Evolutionary conservation across 148 eudicot genomes (phyloP), one percentile per base, ranked within the genome.

Genomic region (Camellia sinensis): DNA sequence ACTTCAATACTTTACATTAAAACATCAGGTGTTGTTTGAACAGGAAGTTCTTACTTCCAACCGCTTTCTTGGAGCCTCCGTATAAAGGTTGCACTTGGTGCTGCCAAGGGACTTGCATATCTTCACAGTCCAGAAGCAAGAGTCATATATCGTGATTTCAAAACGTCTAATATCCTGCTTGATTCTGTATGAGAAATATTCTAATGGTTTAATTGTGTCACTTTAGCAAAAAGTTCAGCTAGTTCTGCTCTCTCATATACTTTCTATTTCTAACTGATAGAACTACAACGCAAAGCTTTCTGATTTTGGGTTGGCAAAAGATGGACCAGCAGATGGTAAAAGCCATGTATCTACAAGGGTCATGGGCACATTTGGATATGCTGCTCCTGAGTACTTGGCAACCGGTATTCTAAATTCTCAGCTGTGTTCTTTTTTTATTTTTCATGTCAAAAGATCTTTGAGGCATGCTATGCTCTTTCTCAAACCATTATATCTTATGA

Each of bases 241-340:
- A 72, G 66, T 59, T 44, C 48, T 78, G 52, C 40, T 22, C 56
- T 7, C 79, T 81, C 10, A 75, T n/a, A 10, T 17, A 17, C 4
- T n/a, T 7, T 54, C 44, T 75, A 11, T 17, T 50, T 14, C 80
- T 68, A 50, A 56, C 76, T 48, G 52, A 76, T 84, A 94, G 98
- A 79, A 89, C 73, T 92, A 83, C 64, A 89, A 88, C 67, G 97
- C 94, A 14, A 94, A 92, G 84, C 97, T 94, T 46, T 94, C 98
- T 44, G 98, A 92, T 87, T 94, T 94, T 48, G 98, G 97, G 83
- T 85, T 94, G 87, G 98, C 98, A 12, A 92, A 88, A 86, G 97
- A 92, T 79, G 97, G 94, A 1, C 97, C 94, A 48, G 71, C 15
- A 50, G 94, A 84, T 83, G 94, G 89, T 53, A 82, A 85, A 83